Evolutionary conservation across 169 alveolate genomes (phyloP).

Genomic region (Eimeria praecox): DNA sequence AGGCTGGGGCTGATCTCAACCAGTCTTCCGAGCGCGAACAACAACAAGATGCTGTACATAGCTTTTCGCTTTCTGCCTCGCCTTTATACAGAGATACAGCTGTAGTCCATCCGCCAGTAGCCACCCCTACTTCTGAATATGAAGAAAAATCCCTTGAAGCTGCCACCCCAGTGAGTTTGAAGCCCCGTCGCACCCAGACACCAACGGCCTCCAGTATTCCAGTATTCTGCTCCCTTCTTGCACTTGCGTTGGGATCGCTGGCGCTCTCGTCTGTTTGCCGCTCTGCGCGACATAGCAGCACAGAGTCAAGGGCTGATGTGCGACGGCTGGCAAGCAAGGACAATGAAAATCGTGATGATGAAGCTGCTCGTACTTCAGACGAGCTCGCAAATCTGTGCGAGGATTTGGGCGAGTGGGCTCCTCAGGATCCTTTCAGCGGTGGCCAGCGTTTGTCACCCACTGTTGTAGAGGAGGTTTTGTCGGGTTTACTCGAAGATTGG

Average conservation of each 20-base stretch:
- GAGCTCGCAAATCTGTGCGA: neutral
- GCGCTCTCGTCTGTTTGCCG: neutral
- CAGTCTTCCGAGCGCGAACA: neutral
- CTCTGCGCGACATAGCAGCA: neutral
- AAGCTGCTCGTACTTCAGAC: neutral
- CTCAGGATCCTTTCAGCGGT: neutral
- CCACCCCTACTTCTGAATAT: neutral
- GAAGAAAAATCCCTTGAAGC: neutral
- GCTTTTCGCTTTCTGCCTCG: neutral
- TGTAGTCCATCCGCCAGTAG: neutral
- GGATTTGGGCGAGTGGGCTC: neutral
- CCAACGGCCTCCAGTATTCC: neutral
- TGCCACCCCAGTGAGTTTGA: neutral
- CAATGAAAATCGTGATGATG: neutral
- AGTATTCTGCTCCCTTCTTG: constrained; percentile 17
- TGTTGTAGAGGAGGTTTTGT: neutral
- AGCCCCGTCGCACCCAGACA: neutral
- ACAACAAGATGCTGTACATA: no score
- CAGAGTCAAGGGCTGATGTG: neutral
- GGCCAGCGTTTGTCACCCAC: neutral
- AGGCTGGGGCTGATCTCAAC: neutral
- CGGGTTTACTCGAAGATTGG: neutral
- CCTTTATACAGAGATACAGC: no score
- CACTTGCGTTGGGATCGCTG: neutral
- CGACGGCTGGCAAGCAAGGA: constrained; percentile 15